Base-by-base conservation (phyloP, 2,329 filamentous ascomycete species). In the Fusarium succisae region DNA sequence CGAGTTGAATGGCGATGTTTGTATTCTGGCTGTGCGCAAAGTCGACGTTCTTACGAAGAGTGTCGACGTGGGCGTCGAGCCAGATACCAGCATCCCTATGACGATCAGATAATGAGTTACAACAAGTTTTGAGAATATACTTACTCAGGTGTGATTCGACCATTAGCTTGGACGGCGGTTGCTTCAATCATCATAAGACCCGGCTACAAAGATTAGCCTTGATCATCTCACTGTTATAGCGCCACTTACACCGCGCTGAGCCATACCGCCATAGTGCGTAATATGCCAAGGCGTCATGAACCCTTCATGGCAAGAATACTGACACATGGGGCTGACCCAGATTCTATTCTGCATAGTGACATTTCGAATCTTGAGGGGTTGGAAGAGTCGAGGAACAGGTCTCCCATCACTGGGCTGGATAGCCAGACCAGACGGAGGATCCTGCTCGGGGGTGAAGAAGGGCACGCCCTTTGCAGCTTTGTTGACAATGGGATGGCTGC, bases 231-330 rank as follows among this genome's bases (percentile, higher is more conserved):
- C 12, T 15, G 22, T 0, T 24, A 14, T 3, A 50, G 20, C n/a
- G 70, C 76, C 45, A 80, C 79, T 76, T 75, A 81, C 91, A 1
- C 93, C 93, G 6, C 92, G 90, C 76, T 90, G 87, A 32, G 91
- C 85, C 73, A 95, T 94, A 26, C 92, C 91, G 24, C 93, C 93
- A 37, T 94, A 85, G 76, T 95, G 93, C 5, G 92, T 89, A 41
- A 92, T 81, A 79, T 95, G 93, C 92, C 92, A 95, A 68, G 88
- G 83, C 0, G 91, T 93, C 72, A 89, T 87, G 79, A 93, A 91
- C 15, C 93, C 84, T 44, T 86, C 81, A 35, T 82, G 76, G 5
- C 84, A 81, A 10, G 81, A 84, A 72, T 86, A 86, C 73, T 87
- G 85, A 69, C 86, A 87, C 78, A 88, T 82, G 3, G 86, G 86